A percentile compares a stretch with the other conserved stretches of the same genome.
Conservation (phyloP, 441 rosid species). For the Viola pubescens region DNA sequence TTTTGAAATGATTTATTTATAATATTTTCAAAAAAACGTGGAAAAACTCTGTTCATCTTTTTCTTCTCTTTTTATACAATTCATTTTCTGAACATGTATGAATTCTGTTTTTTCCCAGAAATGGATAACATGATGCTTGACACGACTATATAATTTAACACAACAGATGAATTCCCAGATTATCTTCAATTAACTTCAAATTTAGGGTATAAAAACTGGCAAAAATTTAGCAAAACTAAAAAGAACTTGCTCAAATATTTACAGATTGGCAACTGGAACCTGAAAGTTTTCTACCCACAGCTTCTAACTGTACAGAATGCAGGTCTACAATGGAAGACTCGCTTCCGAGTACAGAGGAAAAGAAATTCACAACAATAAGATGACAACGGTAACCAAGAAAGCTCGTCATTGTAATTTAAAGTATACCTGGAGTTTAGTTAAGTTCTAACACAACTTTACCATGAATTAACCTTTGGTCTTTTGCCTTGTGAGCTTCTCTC, state of each 20-base stretch:
- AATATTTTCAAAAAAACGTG: too few relatives aligned
- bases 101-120: too few relatives aligned
- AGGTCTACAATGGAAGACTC: neutral
- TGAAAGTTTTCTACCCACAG: conserved; percentile 7
- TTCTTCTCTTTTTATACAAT: too few relatives aligned
- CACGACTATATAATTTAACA: too few relatives aligned
- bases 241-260: conserved; percentile 18
- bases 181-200: neutral
- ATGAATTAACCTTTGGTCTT: conserved; percentile 51
- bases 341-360: neutral
- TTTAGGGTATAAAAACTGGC: neutral
- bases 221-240: neutral
- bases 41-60: too few relatives aligned
- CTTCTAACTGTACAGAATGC: neutral
- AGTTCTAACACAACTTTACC: conserved; percentile 87
- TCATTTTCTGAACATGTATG: too few relatives aligned
- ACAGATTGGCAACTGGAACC: conserved; percentile 17
- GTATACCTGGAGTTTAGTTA: conserved; percentile 24
- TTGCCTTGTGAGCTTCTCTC: conserved; percentile 80
- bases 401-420: conserved; percentile 1
- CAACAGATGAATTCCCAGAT: too few relatives aligned
- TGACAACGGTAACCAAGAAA: neutral
- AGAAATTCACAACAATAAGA: conserved; percentile 3
- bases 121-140: too few relatives aligned
- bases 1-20: too few relatives aligned